Conservation (phyloP, 345 rosid genomes). For the Eucalyptus tenuipes region DNA sequence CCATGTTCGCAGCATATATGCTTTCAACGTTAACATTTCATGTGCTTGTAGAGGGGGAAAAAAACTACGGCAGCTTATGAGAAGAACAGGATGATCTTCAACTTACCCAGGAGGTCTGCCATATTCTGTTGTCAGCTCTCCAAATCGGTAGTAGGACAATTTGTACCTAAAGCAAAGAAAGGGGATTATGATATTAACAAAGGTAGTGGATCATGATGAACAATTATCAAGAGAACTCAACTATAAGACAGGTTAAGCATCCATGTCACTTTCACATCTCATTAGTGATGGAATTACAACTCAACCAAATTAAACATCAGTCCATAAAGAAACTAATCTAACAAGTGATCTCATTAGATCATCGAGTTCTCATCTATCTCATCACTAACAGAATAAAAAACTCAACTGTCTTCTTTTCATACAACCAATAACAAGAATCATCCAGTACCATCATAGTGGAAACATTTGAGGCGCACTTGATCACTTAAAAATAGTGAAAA, state of each 20-base stretch:
- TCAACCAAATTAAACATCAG: background rate
- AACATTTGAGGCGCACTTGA: background rate
- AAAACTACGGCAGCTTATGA: background rate
- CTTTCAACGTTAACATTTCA: background rate
- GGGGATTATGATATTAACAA: background rate
- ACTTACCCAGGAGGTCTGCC: slow-evolving; percentile 94
- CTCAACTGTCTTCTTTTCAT: background rate
- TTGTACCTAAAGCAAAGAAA: slow-evolving; percentile 51
- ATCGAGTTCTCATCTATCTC: background rate
- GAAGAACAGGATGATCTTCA: background rate
- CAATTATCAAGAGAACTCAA: background rate
- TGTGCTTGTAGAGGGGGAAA: background rate
- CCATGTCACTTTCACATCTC: background rate
- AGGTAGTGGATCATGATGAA: background rate
- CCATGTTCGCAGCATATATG: background rate
- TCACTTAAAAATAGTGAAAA: background rate
- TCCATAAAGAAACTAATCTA: background rate
- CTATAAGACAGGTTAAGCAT: background rate
- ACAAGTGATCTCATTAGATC: background rate
- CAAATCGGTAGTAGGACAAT: slow-evolving; percentile 89
- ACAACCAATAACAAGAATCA: background rate
- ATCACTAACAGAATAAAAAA: background rate
- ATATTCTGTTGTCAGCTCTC: slow-evolving; percentile 87
- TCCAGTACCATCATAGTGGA: background rate
- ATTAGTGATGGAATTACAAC: background rate